Evolutionary conservation across 768 basidiomycete genomes (phyloP).

Genomic region (Boletus tomentosulus): DNA sequence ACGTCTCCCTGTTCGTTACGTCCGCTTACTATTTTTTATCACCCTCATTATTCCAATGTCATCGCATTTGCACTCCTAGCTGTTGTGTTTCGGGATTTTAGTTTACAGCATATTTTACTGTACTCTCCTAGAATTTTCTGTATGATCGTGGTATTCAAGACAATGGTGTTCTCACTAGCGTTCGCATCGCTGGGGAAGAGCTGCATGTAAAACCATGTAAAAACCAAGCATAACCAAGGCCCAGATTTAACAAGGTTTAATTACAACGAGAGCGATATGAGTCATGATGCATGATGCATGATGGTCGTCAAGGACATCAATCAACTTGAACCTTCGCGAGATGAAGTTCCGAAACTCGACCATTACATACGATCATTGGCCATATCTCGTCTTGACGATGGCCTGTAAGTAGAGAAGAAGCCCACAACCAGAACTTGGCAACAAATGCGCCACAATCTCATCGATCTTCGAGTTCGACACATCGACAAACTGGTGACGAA

Average conservation of each 20-base stretch:
- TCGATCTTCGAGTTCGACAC: not conserved
- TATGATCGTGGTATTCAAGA: slow-evolving; percentile 4
- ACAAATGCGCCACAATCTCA: not conserved
- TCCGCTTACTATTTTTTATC: slow-evolving; percentile 9
- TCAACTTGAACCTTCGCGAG: not conserved
- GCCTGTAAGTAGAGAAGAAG: not conserved
- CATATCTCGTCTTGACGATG: not conserved
- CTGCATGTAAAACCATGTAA: not conserved
- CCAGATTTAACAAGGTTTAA: slow-evolving; percentile 12
- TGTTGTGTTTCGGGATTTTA: not conserved
- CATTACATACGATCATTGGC: not conserved
- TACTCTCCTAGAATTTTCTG: slow-evolving; percentile 7
- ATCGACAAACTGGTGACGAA: not conserved
- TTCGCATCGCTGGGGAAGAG: not conserved
- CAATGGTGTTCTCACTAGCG: not conserved
- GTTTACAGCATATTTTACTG: slow-evolving; percentile 10
- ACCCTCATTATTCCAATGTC: slow-evolving; percentile 13
- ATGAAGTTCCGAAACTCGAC: not conserved
- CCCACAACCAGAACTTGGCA: not conserved
- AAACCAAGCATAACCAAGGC: not conserved
- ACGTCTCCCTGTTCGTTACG: slow-evolving; percentile 1
- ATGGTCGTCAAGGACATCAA: not conserved
- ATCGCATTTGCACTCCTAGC: slow-evolving; percentile 1
- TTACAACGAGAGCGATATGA: not conserved
- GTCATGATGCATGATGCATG: not conserved